phyloP scores from a whole-genome alignment of 495 filamentous ascomycete species.

The Talaromyces nanjingensis region DNA sequence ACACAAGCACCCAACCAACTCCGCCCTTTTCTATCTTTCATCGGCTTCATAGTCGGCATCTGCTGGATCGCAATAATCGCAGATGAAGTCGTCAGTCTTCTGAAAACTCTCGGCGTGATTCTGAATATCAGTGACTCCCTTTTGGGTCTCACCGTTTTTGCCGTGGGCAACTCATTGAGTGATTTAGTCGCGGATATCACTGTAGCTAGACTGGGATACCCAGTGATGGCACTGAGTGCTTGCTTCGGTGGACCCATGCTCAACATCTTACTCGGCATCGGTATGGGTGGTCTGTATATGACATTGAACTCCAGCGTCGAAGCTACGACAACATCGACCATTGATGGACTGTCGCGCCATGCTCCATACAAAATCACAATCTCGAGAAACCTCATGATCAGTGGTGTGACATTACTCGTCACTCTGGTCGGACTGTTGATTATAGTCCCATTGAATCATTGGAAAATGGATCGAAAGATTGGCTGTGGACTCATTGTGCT shows the following conservation, averaged over 20 bases:
- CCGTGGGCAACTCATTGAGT: conserved; percentile 90
- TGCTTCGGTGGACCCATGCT: conserved; percentile 98
- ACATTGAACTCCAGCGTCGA: conserved; percentile 39
- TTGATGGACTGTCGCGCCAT: conserved; percentile 43
- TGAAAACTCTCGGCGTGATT: conserved; percentile 92
- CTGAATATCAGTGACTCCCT: conserved; percentile 93
- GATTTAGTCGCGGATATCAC: conserved; percentile 95
- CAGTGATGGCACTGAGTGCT: conserved; percentile 90
- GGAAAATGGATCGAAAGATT: conserved; percentile 81
- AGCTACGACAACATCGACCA: conserved; percentile 10
- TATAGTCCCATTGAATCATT: conserved; percentile 76
- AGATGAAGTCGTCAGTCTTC: conserved; percentile 88
- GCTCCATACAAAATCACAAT: conserved; percentile 75
- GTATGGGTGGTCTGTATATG: conserved; percentile 81
- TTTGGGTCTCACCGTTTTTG: conserved; percentile 91
- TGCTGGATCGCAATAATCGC: conserved; percentile 97
- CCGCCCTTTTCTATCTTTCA: conserved; percentile 70
- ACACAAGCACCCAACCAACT: conserved; percentile 49
- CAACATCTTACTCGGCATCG: conserved; percentile 93
- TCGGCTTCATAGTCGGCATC: conserved; percentile 87
- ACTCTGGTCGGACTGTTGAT: conserved; percentile 75
- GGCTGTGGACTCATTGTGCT: conserved; percentile 77
- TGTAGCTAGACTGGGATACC: conserved; percentile 85
- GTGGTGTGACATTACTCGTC: conserved; percentile 68
- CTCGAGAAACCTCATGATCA: conserved; percentile 74